Percentiles rank a stretch among this genome's conserved stretches.
Conservation (phyloP, 1,284 basidiomycete genomes). For the Coriolopsis trogii region DNA sequence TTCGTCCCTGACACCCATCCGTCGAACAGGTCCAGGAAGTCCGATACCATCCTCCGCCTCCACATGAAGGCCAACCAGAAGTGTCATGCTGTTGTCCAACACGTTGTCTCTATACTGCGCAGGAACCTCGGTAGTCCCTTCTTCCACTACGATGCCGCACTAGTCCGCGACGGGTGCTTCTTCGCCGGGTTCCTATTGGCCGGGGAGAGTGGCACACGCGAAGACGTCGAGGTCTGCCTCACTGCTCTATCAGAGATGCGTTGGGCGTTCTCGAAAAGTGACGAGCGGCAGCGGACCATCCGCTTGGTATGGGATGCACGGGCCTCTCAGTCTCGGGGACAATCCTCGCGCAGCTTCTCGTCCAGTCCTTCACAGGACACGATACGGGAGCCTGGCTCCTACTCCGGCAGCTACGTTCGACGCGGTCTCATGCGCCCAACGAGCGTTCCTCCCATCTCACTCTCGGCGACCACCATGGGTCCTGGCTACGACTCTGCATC, state of each 20-base stretch:
- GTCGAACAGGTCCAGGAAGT: constrained; percentile 29
- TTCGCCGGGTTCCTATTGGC: constrained; percentile 78
- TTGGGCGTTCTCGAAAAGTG: constrained; percentile 78
- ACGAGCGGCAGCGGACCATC: constrained; percentile 68
- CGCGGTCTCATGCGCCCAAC: constrained; percentile 33
- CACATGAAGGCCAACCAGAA: constrained; percentile 57
- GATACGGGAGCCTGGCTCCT: constrained; percentile 19
- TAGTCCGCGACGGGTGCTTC: constrained; percentile 80
- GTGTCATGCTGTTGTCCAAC: constrained; percentile 50
- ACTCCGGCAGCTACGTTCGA: constrained; percentile 27
- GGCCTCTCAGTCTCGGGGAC: constrained; percentile 22
- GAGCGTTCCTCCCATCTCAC: constrained; percentile 35
- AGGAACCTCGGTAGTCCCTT: constrained; percentile 59
- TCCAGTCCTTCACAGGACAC: constrained; percentile 27
- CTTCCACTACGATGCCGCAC: constrained; percentile 81
- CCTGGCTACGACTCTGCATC: constrained; percentile 27
- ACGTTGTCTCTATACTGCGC: constrained; percentile 65
- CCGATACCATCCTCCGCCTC: constrained; percentile 44
- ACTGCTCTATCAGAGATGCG: constrained; percentile 75
- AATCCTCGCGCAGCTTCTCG: constrained; percentile 24
- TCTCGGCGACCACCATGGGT: constrained; percentile 26
- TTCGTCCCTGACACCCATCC: constrained; percentile 25
- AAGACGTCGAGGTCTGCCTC: constrained; percentile 72
- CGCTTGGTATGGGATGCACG: constrained; percentile 55
- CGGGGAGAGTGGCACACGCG: constrained; percentile 56